phyloP scores from a whole-genome alignment of 148 eudicot species.

The Heliamphora exappendiculata region DNA sequence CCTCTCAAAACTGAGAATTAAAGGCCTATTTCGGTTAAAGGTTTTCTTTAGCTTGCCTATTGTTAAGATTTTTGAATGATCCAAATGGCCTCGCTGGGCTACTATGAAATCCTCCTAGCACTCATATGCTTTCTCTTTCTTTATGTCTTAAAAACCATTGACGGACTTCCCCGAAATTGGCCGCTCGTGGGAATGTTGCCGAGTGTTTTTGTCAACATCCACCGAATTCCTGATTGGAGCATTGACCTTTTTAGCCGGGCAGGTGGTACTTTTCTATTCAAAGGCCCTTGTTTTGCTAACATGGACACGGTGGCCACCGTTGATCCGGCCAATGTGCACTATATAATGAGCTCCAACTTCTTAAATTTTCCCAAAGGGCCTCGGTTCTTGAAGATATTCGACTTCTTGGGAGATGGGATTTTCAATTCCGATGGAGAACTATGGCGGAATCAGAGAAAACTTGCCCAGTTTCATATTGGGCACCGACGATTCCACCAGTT shows the following conservation, averaged over 20 bases:
- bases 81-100: too few relatives aligned
- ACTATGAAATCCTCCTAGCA: too few relatives aligned
- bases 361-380: constrained; percentile 45
- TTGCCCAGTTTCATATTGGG: constrained; percentile 24
- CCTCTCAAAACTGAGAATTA: too few relatives aligned
- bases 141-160: too few relatives aligned
- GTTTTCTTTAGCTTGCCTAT: too few relatives aligned
- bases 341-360: constrained; percentile 42
- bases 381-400: constrained; percentile 32
- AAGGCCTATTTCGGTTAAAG: too few relatives aligned
- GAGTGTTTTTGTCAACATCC: constrained; percentile 14
- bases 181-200: constrained; percentile 50
- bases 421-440: too few relatives aligned
- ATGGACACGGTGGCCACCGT: constrained; percentile 29
- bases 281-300: constrained; percentile 48
- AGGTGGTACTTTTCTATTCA: constrained; percentile 18
- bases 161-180: constrained; percentile 20
- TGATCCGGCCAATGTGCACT: constrained; percentile 38
- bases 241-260: constrained; percentile 4
- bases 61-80: too few relatives aligned
- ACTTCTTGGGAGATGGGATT: constrained; percentile 55
- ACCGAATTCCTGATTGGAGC: constrained; percentile 19
- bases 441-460: constrained; percentile 35
- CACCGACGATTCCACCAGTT: constrained; percentile 25
- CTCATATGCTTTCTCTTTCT: too few relatives aligned